Evolutionary conservation across 208 protist genomes (phyloP), one percentile per base, ranked within the genome.

Genomic region (Borovskyia barvae): DNA sequence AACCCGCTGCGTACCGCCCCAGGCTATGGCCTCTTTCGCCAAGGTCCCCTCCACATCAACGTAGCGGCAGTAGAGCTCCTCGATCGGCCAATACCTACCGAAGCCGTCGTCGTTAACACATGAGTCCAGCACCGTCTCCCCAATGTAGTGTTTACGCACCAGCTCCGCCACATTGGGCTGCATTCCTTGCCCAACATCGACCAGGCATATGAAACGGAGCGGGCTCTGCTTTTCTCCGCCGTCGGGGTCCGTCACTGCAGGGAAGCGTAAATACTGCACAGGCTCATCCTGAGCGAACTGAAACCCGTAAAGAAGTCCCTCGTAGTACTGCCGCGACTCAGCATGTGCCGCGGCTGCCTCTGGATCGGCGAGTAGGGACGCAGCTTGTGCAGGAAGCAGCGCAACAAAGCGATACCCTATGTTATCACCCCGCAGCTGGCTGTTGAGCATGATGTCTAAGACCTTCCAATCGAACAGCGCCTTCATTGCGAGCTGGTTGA

Each of bases 381-480:
- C 32, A 24, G 50, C 39, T 33, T 45, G 55, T 36, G 35, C 52
- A 25, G 45, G 54, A 14, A 62, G 51, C 14, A 51, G 59, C 30
- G 48, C 24, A 14, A 81, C 33, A 51, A 72, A 70, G 59, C 62
- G 58, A 43, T 77, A 92, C 22, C 89, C 89, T 24, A 95, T 52
- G 43, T 95, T 95, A 66, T 95, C 89, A 33, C 89, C 89, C 7
- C 89, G 80, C 2, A 95, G 77, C 60, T 95, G 83, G 24, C 75
- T 72, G 47, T 92, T 78, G 29, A 95, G 73, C 85, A 95, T 93
- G 15, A 95, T 35, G 58, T 95, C 89, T 19, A 92, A 67, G 24
- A 95, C 67, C 1, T 57, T 70, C 72, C 75, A 95, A 54, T 95
- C 77, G 56, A 93, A 93, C 15, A 93, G 50, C 12, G 68, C 57